phyloP scores from a whole-genome alignment of 345 rosid species.

The Lumnitzera racemosa region DNA sequence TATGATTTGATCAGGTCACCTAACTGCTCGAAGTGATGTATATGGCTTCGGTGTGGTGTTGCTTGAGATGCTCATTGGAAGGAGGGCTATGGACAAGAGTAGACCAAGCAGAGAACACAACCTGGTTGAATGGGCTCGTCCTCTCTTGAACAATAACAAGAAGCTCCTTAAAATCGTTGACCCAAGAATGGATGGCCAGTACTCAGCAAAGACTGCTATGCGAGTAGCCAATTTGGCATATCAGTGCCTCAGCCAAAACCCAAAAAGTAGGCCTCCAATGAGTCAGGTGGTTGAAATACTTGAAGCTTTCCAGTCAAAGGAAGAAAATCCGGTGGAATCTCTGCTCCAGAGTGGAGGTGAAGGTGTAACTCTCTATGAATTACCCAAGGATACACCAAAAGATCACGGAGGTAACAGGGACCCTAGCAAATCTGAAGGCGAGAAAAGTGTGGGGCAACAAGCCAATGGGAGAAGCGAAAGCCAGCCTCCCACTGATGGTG shows the following conservation, averaged over 20 bases:
- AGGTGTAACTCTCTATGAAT: slow-evolving; percentile 48
- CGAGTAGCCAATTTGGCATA: slow-evolving; percentile 73
- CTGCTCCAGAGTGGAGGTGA: slow-evolving; percentile 30
- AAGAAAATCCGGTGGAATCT: slow-evolving; percentile 27
- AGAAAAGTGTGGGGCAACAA: slow-evolving; percentile 16
- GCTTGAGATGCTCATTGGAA: slow-evolving; percentile 92
- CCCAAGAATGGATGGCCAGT: slow-evolving; percentile 89
- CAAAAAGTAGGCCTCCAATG: slow-evolving; percentile 81
- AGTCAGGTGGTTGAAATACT: slow-evolving; percentile 77
- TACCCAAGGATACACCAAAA: slow-evolving; percentile 17
- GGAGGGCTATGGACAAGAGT: slow-evolving; percentile 90
- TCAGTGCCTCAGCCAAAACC: slow-evolving; percentile 94
- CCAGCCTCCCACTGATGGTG: slow-evolving; percentile 17
- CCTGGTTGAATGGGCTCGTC: slow-evolving; percentile 97
- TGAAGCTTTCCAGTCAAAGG: slow-evolving; percentile 41
- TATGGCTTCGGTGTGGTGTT: slow-evolving; percentile 95
- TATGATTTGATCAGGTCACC: slow-evolving; percentile 53
- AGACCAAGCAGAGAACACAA: slow-evolving; percentile 86
- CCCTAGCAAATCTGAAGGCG: slow-evolving; percentile 3
- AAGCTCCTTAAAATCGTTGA: slow-evolving; percentile 84
- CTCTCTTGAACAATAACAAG: slow-evolving; percentile 71
- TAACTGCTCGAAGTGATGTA: slow-evolving; percentile 93
- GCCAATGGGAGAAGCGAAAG: slow-evolving; percentile 49
- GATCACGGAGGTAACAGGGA: slow-evolving; percentile 7
- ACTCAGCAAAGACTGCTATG: slow-evolving; percentile 46